phyloP scores from a whole-genome alignment of 257 asterid species.

The Ballota nigra region DNA sequence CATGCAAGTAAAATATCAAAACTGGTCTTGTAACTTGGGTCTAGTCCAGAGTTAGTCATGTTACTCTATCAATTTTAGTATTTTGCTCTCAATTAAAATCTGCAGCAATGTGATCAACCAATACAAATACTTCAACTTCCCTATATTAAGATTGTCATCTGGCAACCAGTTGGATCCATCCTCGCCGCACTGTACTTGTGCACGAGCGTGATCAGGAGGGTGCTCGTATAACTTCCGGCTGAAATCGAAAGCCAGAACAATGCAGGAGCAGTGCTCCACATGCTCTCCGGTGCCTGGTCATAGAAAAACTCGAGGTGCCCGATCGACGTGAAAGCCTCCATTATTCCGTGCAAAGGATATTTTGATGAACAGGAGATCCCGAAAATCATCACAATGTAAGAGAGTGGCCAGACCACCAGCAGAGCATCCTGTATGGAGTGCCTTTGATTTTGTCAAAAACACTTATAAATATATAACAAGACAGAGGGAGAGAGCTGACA shows the following conservation, averaged over 20 bases:
- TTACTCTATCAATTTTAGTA: no score
- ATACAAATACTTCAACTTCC: slow-evolving; percentile 76
- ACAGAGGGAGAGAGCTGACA: no score
- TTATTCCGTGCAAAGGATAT: slow-evolving; percentile 71
- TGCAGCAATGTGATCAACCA: slow-evolving; percentile 81
- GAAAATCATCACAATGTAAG: no score
- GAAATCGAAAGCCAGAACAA: slow-evolving; percentile 78
- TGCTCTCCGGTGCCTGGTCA: slow-evolving; percentile 90
- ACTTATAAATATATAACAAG: no score
- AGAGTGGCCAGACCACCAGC: no score
- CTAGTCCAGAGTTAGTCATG: no score
- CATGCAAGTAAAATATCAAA: no score
- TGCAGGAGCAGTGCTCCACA: slow-evolving; percentile 80
- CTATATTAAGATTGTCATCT: slow-evolving; percentile 62
- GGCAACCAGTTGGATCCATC: slow-evolving; percentile 88
- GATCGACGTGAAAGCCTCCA: slow-evolving; percentile 83
- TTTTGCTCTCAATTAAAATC: no score
- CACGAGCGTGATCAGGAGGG: slow-evolving; percentile 62
- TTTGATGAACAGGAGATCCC: no score
- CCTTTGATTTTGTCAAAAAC: no score
- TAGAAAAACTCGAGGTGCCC: slow-evolving; percentile 86
- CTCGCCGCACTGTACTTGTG: slow-evolving; percentile 52
- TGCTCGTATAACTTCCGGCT: slow-evolving; percentile 72
- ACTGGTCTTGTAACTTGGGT: no score
- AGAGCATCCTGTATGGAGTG: no score